Conservation (phyloP, 352 stramenopile genomes). For the Phytopythium chamaehyphon region DNA sequence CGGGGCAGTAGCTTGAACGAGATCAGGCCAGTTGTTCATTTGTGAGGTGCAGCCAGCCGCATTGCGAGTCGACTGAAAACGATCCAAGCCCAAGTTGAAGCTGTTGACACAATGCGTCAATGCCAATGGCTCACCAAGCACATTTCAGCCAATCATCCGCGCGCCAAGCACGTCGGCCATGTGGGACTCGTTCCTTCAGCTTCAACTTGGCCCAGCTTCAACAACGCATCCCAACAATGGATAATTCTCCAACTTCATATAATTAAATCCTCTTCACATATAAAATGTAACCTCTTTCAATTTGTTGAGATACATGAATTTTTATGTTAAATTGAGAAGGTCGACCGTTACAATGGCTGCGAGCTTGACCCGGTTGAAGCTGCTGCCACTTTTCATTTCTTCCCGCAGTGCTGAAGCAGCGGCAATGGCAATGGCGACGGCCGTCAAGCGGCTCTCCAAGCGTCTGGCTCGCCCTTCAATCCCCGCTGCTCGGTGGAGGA, state of each 20-base stretch:
- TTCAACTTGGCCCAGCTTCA: slow-evolving; percentile 5
- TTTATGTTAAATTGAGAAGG: too few relatives aligned
- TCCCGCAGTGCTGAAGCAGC: background rate
- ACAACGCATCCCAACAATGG: too few relatives aligned
- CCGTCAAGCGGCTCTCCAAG: background rate
- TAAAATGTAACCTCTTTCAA: too few relatives aligned
- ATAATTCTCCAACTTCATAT: background rate
- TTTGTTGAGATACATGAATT: too few relatives aligned
- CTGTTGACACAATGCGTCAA: too few relatives aligned
- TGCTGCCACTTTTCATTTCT: background rate
- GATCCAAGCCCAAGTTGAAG: too few relatives aligned
- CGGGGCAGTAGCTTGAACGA: too few relatives aligned
- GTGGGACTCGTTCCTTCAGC: slow-evolving; percentile 5
- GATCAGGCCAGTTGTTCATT: too few relatives aligned
- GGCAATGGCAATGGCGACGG: background rate
- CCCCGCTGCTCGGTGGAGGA: slow-evolving; percentile 1
- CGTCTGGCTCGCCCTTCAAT: background rate
- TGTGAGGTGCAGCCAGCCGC: too few relatives aligned
- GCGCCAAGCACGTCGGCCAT: slow-evolving; percentile 2
- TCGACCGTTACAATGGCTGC: too few relatives aligned
- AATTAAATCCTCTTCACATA: too few relatives aligned
- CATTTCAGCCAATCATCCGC: slow-evolving; percentile 2
- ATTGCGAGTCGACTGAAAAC: too few relatives aligned
- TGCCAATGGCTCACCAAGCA: background rate
- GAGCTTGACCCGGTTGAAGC: background rate